These are phyloP conservation scores for Coniosporium apollinis DNA, from an alignment of 495 filamentous ascomycete genomes.

Conservation along the genomic window DNA sequence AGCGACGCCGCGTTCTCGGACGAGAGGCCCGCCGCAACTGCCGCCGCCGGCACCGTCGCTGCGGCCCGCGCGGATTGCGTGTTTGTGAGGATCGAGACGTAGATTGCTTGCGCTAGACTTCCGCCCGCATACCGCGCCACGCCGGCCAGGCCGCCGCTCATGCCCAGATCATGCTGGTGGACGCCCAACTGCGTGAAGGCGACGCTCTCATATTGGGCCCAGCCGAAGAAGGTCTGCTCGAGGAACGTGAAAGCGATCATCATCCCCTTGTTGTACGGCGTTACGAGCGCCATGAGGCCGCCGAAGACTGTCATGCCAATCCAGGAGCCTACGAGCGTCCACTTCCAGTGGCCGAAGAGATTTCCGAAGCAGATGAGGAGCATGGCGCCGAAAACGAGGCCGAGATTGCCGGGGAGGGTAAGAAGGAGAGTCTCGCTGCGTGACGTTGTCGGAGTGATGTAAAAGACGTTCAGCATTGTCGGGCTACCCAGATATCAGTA, in stretches of 20 bases:
- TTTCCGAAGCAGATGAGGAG: conserved; percentile 16
- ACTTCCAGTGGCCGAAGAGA: conserved; percentile 11
- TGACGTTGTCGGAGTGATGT: conserved; percentile 10
- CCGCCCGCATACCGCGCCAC: conserved; percentile 18
- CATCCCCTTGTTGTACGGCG: conserved; percentile 13
- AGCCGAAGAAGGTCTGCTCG: conserved; percentile 16
- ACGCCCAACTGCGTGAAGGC: conserved; percentile 20
- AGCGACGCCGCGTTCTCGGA: conserved; percentile 8
- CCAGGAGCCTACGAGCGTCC: conserved; percentile 12
- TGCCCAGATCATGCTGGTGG: conserved; percentile 20
- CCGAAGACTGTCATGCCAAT: conserved; percentile 13
- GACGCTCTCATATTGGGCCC: conserved; percentile 18
- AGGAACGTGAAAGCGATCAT: conserved; percentile 18
- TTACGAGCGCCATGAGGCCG: conserved; percentile 15
- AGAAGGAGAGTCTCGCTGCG: conserved; percentile 9
- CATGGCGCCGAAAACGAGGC: conserved; percentile 15
- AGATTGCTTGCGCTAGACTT: conserved; percentile 19
- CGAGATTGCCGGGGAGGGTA: conserved; percentile 16
- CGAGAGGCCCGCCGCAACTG: conserved; percentile 14
- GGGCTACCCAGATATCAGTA: too few relatives aligned
- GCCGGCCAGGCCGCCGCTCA: conserved; percentile 17
- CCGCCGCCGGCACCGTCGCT: conserved; percentile 14
- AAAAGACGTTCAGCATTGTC: conserved; percentile 18
- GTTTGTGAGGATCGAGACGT: conserved; percentile 19
- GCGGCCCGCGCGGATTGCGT: conserved; percentile 11